Evolutionary conservation across 164 flowering plant genomes (phyloP).

Genomic region (Berberis vulgaris): DNA sequence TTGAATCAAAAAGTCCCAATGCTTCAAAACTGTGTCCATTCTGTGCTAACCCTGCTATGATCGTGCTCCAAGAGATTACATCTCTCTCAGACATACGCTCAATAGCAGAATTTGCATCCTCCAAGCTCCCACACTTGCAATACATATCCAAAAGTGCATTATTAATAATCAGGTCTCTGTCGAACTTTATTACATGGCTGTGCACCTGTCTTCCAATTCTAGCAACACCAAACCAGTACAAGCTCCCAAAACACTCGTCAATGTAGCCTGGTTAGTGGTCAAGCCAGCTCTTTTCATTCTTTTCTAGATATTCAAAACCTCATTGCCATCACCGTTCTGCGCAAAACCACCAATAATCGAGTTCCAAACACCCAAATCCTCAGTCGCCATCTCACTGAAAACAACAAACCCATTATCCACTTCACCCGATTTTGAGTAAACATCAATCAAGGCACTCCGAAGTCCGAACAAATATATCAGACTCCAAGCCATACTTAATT

Average conservation of each 20-base stretch:
- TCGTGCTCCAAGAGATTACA: background rate
- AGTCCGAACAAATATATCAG: background rate
- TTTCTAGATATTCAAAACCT: background rate
- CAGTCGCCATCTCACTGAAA: background rate
- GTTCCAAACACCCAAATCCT: background rate
- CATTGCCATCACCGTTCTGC: background rate
- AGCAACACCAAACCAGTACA: constrained; percentile 1
- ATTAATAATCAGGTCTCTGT: background rate
- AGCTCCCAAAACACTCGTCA: constrained; percentile 1
- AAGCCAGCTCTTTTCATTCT: background rate
- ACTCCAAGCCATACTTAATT: background rate
- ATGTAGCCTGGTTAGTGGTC: background rate
- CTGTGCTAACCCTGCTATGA: background rate
- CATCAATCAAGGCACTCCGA: background rate
- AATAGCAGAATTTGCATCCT: background rate
- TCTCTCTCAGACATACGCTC: background rate
- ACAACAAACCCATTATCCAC: background rate
- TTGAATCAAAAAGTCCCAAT: background rate
- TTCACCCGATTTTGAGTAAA: background rate
- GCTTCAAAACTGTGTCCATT: background rate
- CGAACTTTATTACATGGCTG: background rate
- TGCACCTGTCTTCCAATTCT: constrained; percentile 1
- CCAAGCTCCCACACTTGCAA: background rate
- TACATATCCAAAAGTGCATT: background rate
- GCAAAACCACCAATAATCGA: background rate